These are phyloP conservation scores for Phytophthora sp. DNA, from an alignment of 352 stramenopile genomes.

Conservation along the genomic window DNA sequence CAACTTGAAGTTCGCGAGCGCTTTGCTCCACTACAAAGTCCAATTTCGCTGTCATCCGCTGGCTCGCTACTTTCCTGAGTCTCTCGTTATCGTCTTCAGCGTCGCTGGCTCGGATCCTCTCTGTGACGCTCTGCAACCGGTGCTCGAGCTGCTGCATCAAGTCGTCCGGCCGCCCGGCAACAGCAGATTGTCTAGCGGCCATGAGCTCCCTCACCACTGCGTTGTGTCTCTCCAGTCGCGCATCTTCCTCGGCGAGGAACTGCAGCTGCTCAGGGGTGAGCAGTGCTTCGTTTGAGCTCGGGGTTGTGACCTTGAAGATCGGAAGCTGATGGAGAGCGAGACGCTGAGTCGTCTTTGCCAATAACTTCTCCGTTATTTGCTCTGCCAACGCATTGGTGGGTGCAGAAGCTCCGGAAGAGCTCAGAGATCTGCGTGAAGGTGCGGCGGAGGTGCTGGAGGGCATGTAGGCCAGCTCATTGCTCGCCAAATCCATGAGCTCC, in stretches of 20 bases:
- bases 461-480: constrained; percentile 66
- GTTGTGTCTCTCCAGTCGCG: constrained; percentile 25
- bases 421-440: neutral
- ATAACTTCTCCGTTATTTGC: constrained; percentile 22
- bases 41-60: constrained; percentile 53
- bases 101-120: neutral
- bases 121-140: constrained; percentile 2
- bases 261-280: constrained; percentile 24
- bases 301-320: neutral
- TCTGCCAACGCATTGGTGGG: constrained; percentile 11
- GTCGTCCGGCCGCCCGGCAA: constrained; percentile 12
- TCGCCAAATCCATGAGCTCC: constrained; percentile 69
- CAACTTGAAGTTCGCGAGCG: constrained; percentile 26
- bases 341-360: constrained; percentile 8
- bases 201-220: constrained; percentile 21
- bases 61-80: constrained; percentile 1
- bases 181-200: neutral
- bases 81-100: neutral
- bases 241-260: constrained; percentile 29
- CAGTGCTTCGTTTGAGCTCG: constrained; percentile 7
- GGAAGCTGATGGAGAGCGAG: constrained; percentile 9
- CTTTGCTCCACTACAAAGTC: constrained; percentile 48
- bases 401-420: neutral
- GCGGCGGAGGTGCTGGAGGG: constrained; percentile 18
- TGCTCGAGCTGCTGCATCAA: constrained; percentile 35